These are phyloP conservation scores for Waitea zeae DNA, from an alignment of 1,284 basidiomycete genomes.

Conservation along the genomic window DNA sequence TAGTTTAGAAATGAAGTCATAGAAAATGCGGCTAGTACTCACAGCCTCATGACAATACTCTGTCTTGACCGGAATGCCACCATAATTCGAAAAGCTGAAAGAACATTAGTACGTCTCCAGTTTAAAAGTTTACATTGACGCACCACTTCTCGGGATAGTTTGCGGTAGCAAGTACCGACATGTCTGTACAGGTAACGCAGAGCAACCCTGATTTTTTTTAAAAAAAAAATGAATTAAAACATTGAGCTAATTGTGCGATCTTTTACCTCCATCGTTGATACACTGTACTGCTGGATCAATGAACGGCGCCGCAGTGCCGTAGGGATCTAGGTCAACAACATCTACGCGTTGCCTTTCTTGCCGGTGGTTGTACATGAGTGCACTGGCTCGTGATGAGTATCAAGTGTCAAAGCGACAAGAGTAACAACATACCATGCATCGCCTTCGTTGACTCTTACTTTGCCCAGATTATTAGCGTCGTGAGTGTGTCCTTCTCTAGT, in stretches of 20 bases:
- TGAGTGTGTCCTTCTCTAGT: not conserved
- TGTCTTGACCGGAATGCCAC: constrained; percentile 80
- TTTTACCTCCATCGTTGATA: constrained; percentile 80
- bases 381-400: constrained; percentile 22
- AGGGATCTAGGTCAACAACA: constrained; percentile 93
- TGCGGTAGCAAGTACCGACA: constrained; percentile 83
- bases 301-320: constrained; percentile 94
- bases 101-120: not conserved
- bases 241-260: not conserved
- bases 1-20: constrained; percentile 4
- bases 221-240: not conserved
- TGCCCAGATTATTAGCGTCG: constrained; percentile 19
- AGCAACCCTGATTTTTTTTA: constrained; percentile 65
- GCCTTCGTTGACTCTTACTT: constrained; percentile 73
- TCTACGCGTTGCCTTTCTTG: constrained; percentile 64
- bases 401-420: constrained; percentile 1
- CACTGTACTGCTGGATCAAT: constrained; percentile 94
- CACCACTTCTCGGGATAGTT: constrained; percentile 97
- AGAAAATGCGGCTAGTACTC: no score
- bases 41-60: constrained; percentile 93
- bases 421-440: constrained; percentile 65
- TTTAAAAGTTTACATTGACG: constrained; percentile 8
- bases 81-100: constrained; percentile 86
- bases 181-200: constrained; percentile 93
- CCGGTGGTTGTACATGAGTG: constrained; percentile 86